Evolutionary conservation across 139 green algal species (phyloP), one percentile per base, ranked within the genome.

Genomic region (Edaphochlamys debaryana): DNA sequence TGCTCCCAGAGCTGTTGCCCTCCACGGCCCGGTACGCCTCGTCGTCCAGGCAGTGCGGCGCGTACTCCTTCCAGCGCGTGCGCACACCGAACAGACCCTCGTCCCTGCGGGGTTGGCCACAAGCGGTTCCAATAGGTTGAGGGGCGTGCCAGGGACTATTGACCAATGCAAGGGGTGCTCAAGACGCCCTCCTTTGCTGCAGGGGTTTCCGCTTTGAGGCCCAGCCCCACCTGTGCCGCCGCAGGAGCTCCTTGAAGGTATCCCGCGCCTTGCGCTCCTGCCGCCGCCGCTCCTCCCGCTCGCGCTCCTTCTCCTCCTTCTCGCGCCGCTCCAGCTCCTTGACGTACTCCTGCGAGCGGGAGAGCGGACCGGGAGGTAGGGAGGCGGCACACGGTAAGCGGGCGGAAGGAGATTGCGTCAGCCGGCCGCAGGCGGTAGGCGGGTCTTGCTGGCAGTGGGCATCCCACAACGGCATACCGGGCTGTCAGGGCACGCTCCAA

Each of bases 191-290:
- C n/a, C n/a, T n/a, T 13, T 54, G 45, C 45, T 54, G 45, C 45
- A 22, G 45, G 11, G 9, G 45, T 13, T 54, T 9, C 45, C 13
- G 45, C 45, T 54, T 9, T 13, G 45, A 54, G 11, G 32, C n/a
- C 4, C 40, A 37, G n/a, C 19, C 76, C 4, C 73, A 89, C 77
- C 69, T 90, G 84, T 95, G 90, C 29, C 88, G 63, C 32, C 72
- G 70, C 81, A 98, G 81, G 82, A 98, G 88, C 36, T 90, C 90
- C 41, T 91, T 93, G 91, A 98, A 98, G 20, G 85, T 86, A 67
- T 98, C 95, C 15, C 94, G 88, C 60, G 93, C 93, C 64, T 91
- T 86, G 37, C 94, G 90, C 92, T 96, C 94, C 84, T 92, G 69
- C 30, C 93, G 86, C 85, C 86, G 77, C 23, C 86, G 81, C 86